A percentile compares a stretch with the other conserved stretches of the same genome.
phyloP scores from a whole-genome alignment of 2,329 filamentous ascomycete genomes.

The Xylariales sp. region DNA sequence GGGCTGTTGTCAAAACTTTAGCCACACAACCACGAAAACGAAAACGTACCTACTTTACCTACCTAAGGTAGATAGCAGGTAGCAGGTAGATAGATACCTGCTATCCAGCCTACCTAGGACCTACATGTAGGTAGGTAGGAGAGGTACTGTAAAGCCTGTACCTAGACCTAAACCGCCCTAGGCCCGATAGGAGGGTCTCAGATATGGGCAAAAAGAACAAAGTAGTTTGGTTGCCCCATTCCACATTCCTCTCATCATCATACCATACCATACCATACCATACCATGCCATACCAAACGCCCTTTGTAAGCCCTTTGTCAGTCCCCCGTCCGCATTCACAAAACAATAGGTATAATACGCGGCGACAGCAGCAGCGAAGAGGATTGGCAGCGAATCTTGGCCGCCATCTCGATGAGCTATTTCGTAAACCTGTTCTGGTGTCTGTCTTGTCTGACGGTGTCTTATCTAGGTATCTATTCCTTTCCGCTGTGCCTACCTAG shows the following conservation, averaged over 20 bases:
- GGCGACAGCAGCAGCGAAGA: neutral
- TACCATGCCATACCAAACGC: constrained; percentile 11
- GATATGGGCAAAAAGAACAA: no score
- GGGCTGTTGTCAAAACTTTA: neutral
- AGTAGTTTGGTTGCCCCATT: neutral
- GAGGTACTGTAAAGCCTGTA: no score
- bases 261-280: neutral
- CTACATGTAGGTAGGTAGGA: no score
- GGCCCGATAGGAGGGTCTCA: no score
- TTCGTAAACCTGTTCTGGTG: neutral
- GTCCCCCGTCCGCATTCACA: neutral
- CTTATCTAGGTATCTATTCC: no score
- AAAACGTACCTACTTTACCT: neutral
- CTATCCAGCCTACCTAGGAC: no score
- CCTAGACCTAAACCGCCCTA: no score
- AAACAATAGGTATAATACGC: neutral
- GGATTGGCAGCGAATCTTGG: neutral
- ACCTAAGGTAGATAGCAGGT: no score
- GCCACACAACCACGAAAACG: constrained; percentile 2
- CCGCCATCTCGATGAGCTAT: neutral
- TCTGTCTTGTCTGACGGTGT: no score
- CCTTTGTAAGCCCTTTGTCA: neutral
- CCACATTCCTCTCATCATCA: constrained; percentile 31
- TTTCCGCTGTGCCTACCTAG: no score
- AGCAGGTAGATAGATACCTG: no score